A percentile compares a stretch with the other conserved stretches of the same genome.
These are phyloP conservation scores for Aspergillus piperis DNA, from an alignment of 2,329 filamentous ascomycete species.

Conservation along the genomic window DNA sequence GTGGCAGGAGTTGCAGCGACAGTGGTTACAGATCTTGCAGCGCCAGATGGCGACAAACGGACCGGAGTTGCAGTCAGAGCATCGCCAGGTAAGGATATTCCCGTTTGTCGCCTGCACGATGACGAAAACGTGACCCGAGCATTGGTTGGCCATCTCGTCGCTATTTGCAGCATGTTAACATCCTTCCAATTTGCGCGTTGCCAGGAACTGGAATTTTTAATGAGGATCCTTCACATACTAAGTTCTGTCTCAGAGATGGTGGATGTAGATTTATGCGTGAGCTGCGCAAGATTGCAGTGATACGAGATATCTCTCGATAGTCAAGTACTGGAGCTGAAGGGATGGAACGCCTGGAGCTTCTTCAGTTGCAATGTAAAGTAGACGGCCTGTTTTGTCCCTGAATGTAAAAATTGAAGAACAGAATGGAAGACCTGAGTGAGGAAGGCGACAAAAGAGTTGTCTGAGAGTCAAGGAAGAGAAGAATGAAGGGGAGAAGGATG, in stretches of 20 bases:
- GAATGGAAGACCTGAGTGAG: background rate
- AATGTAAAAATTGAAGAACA: background rate
- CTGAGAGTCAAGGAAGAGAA: background rate
- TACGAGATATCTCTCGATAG: background rate
- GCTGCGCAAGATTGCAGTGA: background rate
- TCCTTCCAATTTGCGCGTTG: background rate
- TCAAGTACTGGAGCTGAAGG: background rate
- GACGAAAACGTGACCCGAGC: constrained; percentile 41
- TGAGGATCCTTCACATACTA: background rate
- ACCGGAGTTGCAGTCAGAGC: constrained; percentile 45
- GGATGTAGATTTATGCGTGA: background rate
- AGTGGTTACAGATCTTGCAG: constrained; percentile 46
- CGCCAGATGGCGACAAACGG: constrained; percentile 46
- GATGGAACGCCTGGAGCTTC: background rate
- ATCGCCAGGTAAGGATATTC: constrained; percentile 47
- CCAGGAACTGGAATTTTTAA: background rate
- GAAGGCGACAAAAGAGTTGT: background rate
- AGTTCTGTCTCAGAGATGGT: background rate
- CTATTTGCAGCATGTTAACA: constrained; percentile 12
- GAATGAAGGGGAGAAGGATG: background rate
- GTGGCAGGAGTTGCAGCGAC: constrained; percentile 45
- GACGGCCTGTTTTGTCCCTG: background rate
- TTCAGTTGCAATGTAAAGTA: background rate
- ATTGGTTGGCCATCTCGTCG: constrained; percentile 42
- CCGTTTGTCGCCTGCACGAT: constrained; percentile 45